Evolutionary conservation across 2,329 filamentous ascomycete genomes (phyloP).

Genomic region (Sporothrix variecibatus): DNA sequence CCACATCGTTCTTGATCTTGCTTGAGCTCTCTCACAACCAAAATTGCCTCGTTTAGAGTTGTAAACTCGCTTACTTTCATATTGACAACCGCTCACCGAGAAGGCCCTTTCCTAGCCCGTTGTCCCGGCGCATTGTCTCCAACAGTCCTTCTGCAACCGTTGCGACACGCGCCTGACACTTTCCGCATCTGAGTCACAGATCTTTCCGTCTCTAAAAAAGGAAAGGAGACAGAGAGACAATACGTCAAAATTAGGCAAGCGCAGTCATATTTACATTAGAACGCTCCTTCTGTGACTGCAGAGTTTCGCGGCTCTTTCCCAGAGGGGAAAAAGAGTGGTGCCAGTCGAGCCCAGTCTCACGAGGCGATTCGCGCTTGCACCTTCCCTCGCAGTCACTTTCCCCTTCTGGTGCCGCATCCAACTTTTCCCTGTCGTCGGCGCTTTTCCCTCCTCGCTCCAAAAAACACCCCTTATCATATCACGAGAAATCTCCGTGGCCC

Average conservation of each 20-base stretch:
- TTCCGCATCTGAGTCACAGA: constrained; percentile 19
- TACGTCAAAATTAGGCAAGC: not conserved
- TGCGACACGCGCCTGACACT: not conserved
- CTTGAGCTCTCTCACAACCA: not conserved
- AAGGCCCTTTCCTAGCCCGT: not conserved
- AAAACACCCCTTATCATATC: not conserved
- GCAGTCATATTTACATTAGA: not conserved
- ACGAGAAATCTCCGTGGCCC: not conserved
- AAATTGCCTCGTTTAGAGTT: not conserved
- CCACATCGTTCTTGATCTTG: not conserved
- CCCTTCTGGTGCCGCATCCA: constrained; percentile 10
- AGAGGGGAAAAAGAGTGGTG: constrained; percentile 18
- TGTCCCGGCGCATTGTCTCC: not conserved
- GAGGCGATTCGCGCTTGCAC: constrained; percentile 22
- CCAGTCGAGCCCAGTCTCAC: not conserved
- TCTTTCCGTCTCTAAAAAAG: not conserved
- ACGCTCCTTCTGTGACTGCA: not conserved
- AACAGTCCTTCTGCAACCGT: constrained; percentile 18
- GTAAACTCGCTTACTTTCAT: constrained; percentile 19
- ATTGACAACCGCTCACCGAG: not conserved
- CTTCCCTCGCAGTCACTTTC: not conserved
- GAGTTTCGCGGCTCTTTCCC: constrained; percentile 4
- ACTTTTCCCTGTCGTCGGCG: not conserved
- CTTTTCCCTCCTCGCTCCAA: not conserved
- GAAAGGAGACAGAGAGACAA: not conserved